Conservation (phyloP, 176 grass and related monocot species). For the Ensete glaucum region DNA sequence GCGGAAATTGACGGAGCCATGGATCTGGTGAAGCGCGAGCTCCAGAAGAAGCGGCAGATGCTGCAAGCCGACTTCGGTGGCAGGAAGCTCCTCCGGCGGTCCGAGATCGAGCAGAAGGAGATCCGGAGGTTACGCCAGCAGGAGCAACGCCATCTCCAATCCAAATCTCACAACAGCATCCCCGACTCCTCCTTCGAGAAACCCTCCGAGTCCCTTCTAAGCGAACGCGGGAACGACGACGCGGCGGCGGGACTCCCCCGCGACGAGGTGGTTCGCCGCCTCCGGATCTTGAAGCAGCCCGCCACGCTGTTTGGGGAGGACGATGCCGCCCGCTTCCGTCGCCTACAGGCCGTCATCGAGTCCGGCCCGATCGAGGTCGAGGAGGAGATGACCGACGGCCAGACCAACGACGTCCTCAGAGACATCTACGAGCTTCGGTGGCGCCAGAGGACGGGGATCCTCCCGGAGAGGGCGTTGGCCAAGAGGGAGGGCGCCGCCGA, state of each 20-base stretch:
- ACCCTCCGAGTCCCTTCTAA: conserved; percentile 22
- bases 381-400: conserved; percentile 73
- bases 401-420: conserved; percentile 85
- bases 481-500: conserved; percentile 23
- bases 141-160: conserved; percentile 36
- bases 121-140: conserved; percentile 58
- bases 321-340: conserved; percentile 49
- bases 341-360: conserved; percentile 62
- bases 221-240: conserved; percentile 40
- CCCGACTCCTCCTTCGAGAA: conserved; percentile 23
- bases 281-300: conserved; percentile 71
- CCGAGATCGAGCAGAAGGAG: conserved; percentile 88
- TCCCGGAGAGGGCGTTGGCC: conserved; percentile 39
- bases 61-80: conserved; percentile 56
- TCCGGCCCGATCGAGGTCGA: conserved; percentile 63
- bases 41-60: conserved; percentile 66
- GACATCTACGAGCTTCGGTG: conserved; percentile 79
- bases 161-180: conserved; percentile 31
- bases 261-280: conserved; percentile 65
- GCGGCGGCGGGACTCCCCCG: conserved; percentile 32
- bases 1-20: conserved; percentile 21
- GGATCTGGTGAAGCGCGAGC: conserved; percentile 81
- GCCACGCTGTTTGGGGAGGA: conserved; percentile 84
- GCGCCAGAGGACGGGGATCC: conserved; percentile 54
- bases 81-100: conserved; percentile 70